A percentile compares a stretch with the other conserved stretches of the same genome.
These are phyloP conservation scores for Hericium rajendrae DNA, from an alignment of 768 basidiomycete species.

Conservation along the genomic window DNA sequence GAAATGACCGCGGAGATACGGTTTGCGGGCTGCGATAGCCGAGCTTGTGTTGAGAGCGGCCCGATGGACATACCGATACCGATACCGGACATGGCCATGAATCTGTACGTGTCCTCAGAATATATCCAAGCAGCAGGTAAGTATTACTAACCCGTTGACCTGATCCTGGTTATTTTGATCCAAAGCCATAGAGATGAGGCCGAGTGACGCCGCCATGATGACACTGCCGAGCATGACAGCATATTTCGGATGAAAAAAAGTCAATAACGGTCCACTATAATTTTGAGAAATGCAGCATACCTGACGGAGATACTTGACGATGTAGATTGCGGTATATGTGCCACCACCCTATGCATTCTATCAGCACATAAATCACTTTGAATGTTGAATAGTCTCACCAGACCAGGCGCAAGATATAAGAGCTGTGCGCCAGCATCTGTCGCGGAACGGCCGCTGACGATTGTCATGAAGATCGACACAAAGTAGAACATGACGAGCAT, in stretches of 20 bases:
- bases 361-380: too few relatives aligned
- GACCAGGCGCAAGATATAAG: conserved; percentile 43
- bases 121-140: background rate
- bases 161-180: conserved; percentile 24
- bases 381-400: conserved; percentile 31
- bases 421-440: conserved; percentile 35
- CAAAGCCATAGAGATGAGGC: conserved; percentile 34
- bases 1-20: conserved; percentile 35
- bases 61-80: conserved; percentile 33
- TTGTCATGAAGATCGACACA: conserved; percentile 39
- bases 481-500: conserved; percentile 48
- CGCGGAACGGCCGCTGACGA: conserved; percentile 33
- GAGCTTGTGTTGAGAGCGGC: conserved; percentile 33
- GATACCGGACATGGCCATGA: conserved; percentile 35
- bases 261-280: background rate
- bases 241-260: conserved; percentile 25
- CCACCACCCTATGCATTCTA: conserved; percentile 27
- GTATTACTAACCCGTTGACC: conserved; percentile 27
- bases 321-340: conserved; percentile 22
- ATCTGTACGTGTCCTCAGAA: conserved; percentile 18
- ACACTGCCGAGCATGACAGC: conserved; percentile 30
- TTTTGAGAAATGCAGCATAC: conserved; percentile 13
- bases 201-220: conserved; percentile 31
- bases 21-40: conserved; percentile 31
- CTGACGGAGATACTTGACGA: conserved; percentile 29